phyloP scores from a whole-genome alignment of 306 rosid genomes.

The Luffa aegyptiaca region DNA sequence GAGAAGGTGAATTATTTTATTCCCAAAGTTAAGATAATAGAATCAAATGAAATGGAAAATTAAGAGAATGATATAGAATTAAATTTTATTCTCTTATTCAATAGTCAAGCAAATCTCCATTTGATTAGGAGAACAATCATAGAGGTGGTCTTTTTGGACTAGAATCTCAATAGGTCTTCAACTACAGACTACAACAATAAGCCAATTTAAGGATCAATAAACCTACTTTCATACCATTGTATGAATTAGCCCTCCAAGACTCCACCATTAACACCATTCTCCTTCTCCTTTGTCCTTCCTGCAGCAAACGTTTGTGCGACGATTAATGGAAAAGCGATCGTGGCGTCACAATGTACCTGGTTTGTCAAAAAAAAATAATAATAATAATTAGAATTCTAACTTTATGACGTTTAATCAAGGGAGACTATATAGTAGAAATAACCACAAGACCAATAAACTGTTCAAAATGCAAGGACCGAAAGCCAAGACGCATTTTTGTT shows the following conservation, averaged over 20 bases:
- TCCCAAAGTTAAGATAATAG: neutral
- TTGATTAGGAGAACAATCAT: neutral
- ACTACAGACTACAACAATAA: neutral
- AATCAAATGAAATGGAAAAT: neutral
- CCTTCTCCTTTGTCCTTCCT: neutral
- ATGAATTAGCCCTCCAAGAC: neutral
- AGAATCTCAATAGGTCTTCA: neutral
- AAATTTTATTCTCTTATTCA: neutral
- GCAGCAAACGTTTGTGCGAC: conserved; percentile 19
- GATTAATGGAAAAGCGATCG: conserved; percentile 14
- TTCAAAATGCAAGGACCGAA: neutral
- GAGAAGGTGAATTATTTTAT: neutral
- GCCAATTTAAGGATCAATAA: neutral
- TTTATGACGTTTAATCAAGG: neutral
- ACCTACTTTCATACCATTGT: neutral
- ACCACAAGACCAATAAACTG: neutral
- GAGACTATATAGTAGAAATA: neutral
- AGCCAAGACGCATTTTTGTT: neutral
- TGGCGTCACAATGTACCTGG: conserved; percentile 20
- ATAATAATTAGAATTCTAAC: too few species aligned
- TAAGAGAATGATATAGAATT: neutral
- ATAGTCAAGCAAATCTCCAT: neutral
- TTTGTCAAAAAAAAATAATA: too few species aligned
- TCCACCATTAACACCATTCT: neutral
- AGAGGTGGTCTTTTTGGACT: neutral